Percentiles rank a stretch among this genome's conserved stretches.
phyloP scores from a whole-genome alignment of 495 filamentous ascomycete species.

The Schizothecium vesticola region DNA sequence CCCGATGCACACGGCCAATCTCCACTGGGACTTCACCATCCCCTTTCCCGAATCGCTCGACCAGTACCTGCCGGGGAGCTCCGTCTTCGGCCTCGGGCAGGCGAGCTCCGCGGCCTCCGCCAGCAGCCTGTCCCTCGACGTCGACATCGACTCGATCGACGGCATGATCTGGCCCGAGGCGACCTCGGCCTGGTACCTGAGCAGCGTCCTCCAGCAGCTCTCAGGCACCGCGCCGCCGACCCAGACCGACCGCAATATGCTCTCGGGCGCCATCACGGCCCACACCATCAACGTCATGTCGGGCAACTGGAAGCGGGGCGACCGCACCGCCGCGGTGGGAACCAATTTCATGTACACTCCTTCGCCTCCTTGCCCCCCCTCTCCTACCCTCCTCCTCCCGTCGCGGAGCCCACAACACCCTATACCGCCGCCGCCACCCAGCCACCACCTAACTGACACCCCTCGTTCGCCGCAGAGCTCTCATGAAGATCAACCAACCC shows the following conservation, averaged over 20 bases:
- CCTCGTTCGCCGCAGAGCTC: slow-evolving; percentile 9
- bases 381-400: neutral
- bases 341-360: slow-evolving; percentile 28
- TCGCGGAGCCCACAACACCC: neutral
- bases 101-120: no score
- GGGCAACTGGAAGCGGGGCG: slow-evolving; percentile 12
- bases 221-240: slow-evolving; percentile 8
- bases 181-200: slow-evolving; percentile 23
- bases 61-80: slow-evolving; percentile 13
- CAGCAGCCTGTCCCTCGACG: slow-evolving; percentile 14
- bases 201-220: slow-evolving; percentile 21
- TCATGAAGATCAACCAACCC: slow-evolving; percentile 27
- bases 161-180: slow-evolving; percentile 26
- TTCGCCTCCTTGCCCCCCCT: neutral
- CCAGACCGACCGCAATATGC: slow-evolving; percentile 4
- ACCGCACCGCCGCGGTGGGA: slow-evolving; percentile 21
- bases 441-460: slow-evolving; percentile 8
- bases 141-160: slow-evolving; percentile 16
- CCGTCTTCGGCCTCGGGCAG: slow-evolving; percentile 9
- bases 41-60: slow-evolving; percentile 24
- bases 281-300: slow-evolving; percentile 14
- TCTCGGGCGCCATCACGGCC: slow-evolving; percentile 16
- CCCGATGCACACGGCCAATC: slow-evolving; percentile 21
- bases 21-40: slow-evolving; percentile 13
- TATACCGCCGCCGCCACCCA: neutral